Evolutionary conservation across 2,329 filamentous ascomycete genomes (phyloP).

Genomic region (Clarireedia paspali): DNA sequence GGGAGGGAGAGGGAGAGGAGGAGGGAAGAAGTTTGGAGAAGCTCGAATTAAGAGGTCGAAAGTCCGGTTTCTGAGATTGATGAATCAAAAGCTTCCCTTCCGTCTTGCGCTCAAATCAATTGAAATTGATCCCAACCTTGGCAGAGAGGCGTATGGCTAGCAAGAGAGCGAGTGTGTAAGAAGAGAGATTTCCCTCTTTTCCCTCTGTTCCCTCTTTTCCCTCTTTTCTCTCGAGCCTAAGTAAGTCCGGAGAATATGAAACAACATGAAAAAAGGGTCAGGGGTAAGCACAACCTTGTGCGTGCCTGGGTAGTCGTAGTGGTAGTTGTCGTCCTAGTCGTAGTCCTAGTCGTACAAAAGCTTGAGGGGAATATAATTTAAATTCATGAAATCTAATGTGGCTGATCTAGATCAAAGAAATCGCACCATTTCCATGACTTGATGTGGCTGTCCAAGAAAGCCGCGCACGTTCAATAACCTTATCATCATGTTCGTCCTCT

Average conservation of each 20-base stretch:
- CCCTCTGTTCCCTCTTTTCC: too few species aligned
- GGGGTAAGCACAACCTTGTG: neutral
- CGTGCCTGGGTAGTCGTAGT: neutral
- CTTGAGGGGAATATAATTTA: neutral
- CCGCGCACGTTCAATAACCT: neutral
- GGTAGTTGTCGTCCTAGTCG: too few species aligned
- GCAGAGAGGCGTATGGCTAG: neutral
- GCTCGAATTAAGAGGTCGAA: neutral
- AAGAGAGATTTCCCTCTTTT: too few species aligned
- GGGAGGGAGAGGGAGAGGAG: neutral
- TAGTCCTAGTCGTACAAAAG: too few species aligned
- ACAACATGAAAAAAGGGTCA: neutral
- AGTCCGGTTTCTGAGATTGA: neutral
- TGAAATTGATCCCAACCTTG: neutral
- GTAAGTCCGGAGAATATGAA: too few species aligned
- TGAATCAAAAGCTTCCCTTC: constrained; percentile 1
- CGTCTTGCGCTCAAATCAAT: too few species aligned
- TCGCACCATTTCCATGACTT: neutral
- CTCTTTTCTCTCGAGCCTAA: too few species aligned
- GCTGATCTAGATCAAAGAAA: neutral
- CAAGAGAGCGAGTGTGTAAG: neutral
- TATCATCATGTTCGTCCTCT: neutral
- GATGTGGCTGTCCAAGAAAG: too few species aligned
- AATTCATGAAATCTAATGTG: neutral
- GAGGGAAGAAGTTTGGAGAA: neutral